Percentiles rank a stretch among this genome's conserved stretches.
Evolutionary conservation across 306 rosid genomes (phyloP).

Genomic region (Cicer cuneatum): DNA sequence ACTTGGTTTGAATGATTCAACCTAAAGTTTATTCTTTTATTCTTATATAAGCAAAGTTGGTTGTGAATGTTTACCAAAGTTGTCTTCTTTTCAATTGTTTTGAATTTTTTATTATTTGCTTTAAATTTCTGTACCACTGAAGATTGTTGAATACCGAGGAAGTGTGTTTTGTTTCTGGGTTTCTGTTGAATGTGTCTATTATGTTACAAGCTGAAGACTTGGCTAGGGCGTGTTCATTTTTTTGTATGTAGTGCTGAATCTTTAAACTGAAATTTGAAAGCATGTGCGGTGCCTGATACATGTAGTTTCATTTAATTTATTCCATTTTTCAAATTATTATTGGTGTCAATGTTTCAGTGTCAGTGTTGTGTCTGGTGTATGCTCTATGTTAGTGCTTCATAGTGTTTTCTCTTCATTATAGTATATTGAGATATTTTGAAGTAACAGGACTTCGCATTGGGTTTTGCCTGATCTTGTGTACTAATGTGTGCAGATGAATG

Average conservation of each 20-base stretch:
- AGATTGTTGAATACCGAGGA: constrained; percentile 35
- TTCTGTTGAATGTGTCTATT: constrained; percentile 40
- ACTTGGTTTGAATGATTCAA: no score
- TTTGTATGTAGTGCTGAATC: no score
- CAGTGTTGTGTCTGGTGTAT: no score
- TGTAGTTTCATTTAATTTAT: no score
- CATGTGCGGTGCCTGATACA: no score
- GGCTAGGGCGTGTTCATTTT: constrained; percentile 15
- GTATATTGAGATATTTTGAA: constrained; percentile 8
- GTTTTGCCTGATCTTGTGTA: constrained; percentile 37
- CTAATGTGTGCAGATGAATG: constrained; percentile 49
- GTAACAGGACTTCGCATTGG: constrained; percentile 13
- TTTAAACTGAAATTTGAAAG: no score
- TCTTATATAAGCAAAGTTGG: constrained; percentile 51
- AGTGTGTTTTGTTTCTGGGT: constrained; percentile 37
- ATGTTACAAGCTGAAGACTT: constrained; percentile 16
- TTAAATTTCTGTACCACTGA: constrained; percentile 3
- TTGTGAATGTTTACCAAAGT: constrained; percentile 47
- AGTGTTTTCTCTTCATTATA: constrained; percentile 34
- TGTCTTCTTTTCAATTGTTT: constrained; percentile 10
- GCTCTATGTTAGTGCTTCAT: no score
- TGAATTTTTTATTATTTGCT: not conserved
- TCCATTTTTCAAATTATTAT: no score
- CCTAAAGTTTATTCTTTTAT: constrained; percentile 7
- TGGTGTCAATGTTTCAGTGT: no score